Evolutionary conservation across 2,329 filamentous ascomycete species (phyloP).

Genomic region (Scedosporium minutisporum): DNA sequence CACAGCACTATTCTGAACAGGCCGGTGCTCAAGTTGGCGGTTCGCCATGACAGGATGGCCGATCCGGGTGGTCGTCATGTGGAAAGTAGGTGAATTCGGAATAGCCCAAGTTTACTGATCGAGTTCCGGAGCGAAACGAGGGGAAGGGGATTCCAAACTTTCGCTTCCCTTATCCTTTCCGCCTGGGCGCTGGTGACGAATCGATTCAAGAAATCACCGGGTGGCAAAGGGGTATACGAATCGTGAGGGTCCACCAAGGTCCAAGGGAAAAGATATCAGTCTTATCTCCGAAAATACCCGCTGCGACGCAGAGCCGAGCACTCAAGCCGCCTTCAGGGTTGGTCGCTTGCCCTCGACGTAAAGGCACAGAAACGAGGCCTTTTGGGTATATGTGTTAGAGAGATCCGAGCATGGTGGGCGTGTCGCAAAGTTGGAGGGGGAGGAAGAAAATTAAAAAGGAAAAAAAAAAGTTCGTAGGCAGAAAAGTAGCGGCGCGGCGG

Average conservation of each 20-base stretch:
- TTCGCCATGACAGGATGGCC: background rate
- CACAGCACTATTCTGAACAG: conserved; percentile 41
- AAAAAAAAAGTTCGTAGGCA: background rate
- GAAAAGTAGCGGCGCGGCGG: too few species aligned
- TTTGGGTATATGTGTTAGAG: background rate
- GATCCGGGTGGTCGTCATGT: background rate
- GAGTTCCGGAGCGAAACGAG: background rate
- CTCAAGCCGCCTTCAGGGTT: background rate
- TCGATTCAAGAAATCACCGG: background rate
- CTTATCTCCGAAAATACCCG: conserved; percentile 1
- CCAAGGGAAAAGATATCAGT: background rate
- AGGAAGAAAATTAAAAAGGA: background rate
- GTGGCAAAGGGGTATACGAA: background rate
- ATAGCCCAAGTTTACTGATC: background rate
- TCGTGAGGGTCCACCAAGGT: background rate
- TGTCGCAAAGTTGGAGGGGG: background rate
- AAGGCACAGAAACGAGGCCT: conserved; percentile 8
- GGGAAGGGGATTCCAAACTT: background rate
- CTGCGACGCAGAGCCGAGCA: background rate
- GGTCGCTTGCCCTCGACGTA: conserved; percentile 2
- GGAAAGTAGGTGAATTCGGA: background rate
- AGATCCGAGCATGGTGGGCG: background rate
- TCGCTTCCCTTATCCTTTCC: background rate
- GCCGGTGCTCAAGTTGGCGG: conserved; percentile 22
- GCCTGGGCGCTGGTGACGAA: background rate